A percentile compares a stretch with the other conserved stretches of the same genome.
These are phyloP conservation scores for Henckelia pumila DNA, from an alignment of 257 asterid species.

Conservation along the genomic window DNA sequence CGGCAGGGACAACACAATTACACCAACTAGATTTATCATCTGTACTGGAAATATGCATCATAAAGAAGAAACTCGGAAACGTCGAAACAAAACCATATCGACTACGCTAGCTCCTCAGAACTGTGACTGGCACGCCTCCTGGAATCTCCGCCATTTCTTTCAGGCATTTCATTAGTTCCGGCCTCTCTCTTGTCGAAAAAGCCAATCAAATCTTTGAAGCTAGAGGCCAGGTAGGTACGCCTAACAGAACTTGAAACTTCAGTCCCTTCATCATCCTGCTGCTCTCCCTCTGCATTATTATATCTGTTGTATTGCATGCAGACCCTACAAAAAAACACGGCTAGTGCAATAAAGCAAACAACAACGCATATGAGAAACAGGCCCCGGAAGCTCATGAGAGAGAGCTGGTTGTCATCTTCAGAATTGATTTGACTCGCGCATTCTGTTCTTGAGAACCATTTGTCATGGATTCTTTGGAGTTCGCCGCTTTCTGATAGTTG, in stretches of 20 bases:
- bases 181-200: slow-evolving; percentile 74
- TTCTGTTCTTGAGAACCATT: slow-evolving; percentile 53
- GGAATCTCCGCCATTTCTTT: slow-evolving; percentile 42
- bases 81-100: slow-evolving; percentile 1
- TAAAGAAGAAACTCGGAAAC: neutral
- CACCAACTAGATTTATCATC: neutral
- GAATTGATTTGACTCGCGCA: slow-evolving; percentile 52
- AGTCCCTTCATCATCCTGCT: slow-evolving; percentile 35
- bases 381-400: slow-evolving; percentile 94
- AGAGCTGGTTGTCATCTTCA: slow-evolving; percentile 51
- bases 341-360: slow-evolving; percentile 51
- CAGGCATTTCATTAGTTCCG: slow-evolving; percentile 62
- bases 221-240: slow-evolving; percentile 35
- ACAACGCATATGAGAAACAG: slow-evolving; percentile 73
- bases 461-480: slow-evolving; percentile 75
- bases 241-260: slow-evolving; percentile 32
- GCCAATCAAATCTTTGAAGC: slow-evolving; percentile 58
- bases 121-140: slow-evolving; percentile 35
- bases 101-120: slow-evolving; percentile 38
- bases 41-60: slow-evolving; percentile 21
- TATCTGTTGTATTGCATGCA: slow-evolving; percentile 59
- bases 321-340: slow-evolving; percentile 48
- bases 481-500: slow-evolving; percentile 91
- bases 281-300: slow-evolving; percentile 36
- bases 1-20: neutral